Percentiles rank a stretch among this genome's conserved stretches.
Conservation (phyloP, 2,329 filamentous ascomycete species). For the Stachybotrys chlorohalonatus region DNA sequence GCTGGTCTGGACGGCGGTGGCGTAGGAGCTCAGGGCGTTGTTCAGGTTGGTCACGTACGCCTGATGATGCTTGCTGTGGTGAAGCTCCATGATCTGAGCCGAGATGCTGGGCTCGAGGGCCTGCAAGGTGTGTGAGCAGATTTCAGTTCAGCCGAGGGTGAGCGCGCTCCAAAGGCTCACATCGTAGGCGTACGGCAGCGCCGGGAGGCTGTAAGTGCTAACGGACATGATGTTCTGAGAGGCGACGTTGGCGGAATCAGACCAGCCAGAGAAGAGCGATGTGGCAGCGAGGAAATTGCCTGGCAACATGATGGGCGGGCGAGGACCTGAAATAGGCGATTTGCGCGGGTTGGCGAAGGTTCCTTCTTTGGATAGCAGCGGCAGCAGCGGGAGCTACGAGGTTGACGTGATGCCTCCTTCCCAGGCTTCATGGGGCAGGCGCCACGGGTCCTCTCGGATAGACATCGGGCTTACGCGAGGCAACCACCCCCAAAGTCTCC, state of each 20-base stretch:
- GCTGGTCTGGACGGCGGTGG: conserved; percentile 41
- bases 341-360: background rate
- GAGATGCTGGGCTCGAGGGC: conserved; percentile 68
- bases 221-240: conserved; percentile 21
- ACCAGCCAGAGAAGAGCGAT: conserved; percentile 2
- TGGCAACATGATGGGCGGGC: conserved; percentile 3
- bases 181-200: conserved; percentile 61
- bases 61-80: conserved; percentile 72
- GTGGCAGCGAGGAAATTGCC: conserved; percentile 2
- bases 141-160: too few species aligned
- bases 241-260: conserved; percentile 1
- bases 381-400: background rate
- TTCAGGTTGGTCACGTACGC: conserved; percentile 73
- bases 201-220: conserved; percentile 49
- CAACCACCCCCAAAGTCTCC: background rate
- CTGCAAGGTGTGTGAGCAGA: conserved; percentile 22
- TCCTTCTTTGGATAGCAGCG: background rate
- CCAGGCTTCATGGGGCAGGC: too few species aligned
- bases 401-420: background rate
- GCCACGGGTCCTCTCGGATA: too few species aligned
- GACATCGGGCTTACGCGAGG: background rate
- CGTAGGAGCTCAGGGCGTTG: conserved; percentile 51
- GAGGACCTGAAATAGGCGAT: conserved; percentile 4
- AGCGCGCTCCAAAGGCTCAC: conserved; percentile 32
- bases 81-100: conserved; percentile 70